Conservation (phyloP, 2,329 filamentous ascomycete species). For the Leptographium radiaticola region DNA sequence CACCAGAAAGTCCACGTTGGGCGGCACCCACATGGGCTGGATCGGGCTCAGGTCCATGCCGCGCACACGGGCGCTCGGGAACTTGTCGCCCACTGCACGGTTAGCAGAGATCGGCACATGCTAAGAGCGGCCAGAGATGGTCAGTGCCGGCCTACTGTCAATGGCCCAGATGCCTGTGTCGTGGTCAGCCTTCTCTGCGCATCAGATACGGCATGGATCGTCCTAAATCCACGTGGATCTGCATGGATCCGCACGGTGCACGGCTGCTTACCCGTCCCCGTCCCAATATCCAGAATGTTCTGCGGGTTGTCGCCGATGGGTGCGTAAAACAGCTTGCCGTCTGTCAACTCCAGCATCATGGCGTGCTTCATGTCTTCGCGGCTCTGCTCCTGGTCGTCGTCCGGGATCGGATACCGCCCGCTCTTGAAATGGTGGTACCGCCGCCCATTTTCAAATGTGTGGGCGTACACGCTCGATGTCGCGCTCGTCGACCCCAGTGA, state of each 20-base stretch:
- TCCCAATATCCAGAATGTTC: conserved; percentile 8
- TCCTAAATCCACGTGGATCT: too few species aligned
- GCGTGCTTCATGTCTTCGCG: conserved; percentile 31
- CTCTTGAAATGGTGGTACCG: conserved; percentile 18
- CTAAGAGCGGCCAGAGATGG: not conserved
- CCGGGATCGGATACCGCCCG: conserved; percentile 19
- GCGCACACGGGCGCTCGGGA: conserved; percentile 6
- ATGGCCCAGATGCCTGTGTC: conserved; percentile 21
- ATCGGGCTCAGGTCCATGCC: conserved; percentile 26
- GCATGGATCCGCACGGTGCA: not conserved
- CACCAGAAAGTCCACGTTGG: conserved; percentile 61
- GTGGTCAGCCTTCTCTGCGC: too few species aligned
- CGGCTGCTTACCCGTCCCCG: conserved; percentile 2
- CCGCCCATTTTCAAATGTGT: conserved; percentile 21
- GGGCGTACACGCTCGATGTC: conserved; percentile 15
- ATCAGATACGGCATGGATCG: too few species aligned
- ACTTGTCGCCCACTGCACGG: conserved; percentile 2
- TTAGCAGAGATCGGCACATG: not conserved
- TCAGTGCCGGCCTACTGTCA: conserved; percentile 7
- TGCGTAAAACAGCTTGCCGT: conserved; percentile 27
- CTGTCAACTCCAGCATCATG: conserved; percentile 31
- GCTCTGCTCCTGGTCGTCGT: conserved; percentile 31
- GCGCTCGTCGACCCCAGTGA: conserved; percentile 11
- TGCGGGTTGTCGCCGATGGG: conserved; percentile 21
- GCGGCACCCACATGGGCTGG: conserved; percentile 48